Base-by-base conservation (phyloP, 2,329 filamentous ascomycete genomes). In the Neopestalotiopsis sp. region DNA sequence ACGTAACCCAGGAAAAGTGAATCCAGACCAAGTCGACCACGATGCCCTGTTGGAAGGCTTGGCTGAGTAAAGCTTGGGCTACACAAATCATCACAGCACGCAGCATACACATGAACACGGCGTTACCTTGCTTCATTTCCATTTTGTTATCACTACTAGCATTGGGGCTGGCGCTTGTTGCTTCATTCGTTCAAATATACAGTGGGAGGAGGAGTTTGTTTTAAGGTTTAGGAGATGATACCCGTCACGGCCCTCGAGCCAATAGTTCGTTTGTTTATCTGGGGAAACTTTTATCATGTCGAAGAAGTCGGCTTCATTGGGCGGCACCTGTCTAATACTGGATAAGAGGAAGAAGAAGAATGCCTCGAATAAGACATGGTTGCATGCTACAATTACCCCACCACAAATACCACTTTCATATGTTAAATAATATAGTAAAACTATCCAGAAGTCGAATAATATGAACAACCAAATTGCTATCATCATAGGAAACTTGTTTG, bases 21-120 rank as follows among this genome's bases (percentile, higher is more conserved):
- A 87, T 17, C 83, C 91, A 0, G 85, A 88, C 32, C 80, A 79
- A 1, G 78, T 93, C 28, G 89, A 93, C 75, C 83, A 84, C 45
- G 86, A 88, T 57, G 88, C 90, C 9, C 76, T 94, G 73, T 83
- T 82, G 70, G 90, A 92, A 74, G 88, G 83, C 61, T 79, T 93
- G 30, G 81, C 82, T 63, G 86, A 85, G 72, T 82, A 75, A 71
- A 38, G 34, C 24, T 34, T 5, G n/a, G 30, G 24, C 38, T 62
- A 32, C 5, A 28, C 24, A 53, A 5, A 30, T 30, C 24, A 65
- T 30, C 24, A 65, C 14, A 7, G 10, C 24, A 24, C 40, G 12
- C 49, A 5, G 24, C 30, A 34, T 38, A n/a, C 61, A 53, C 30
- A n/a, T n/a, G 32, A 17, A 62, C n/a, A 64, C 28, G 61, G 38